Conservation (phyloP, 768 basidiomycete species). For the Psilocybe cyanescens region DNA sequence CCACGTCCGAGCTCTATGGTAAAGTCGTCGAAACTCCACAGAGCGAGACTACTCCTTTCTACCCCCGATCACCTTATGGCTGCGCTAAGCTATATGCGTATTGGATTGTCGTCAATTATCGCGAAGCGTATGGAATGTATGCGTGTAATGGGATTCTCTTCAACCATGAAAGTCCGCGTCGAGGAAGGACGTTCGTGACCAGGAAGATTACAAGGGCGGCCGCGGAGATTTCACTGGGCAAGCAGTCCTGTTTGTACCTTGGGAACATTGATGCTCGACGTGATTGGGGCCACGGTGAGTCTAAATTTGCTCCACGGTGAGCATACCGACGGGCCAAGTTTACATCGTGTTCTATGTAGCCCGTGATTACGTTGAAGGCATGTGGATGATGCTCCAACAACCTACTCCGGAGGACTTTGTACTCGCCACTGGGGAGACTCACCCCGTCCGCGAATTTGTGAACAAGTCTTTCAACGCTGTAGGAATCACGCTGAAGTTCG, state of each 20-base stretch:
- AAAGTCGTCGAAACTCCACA: constrained; percentile 97
- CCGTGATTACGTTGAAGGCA: constrained; percentile 93
- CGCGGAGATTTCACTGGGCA: constrained; percentile 89
- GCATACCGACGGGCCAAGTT: not conserved
- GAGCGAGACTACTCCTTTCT: constrained; percentile 95
- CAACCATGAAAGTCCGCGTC: constrained; percentile 96
- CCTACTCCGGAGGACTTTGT: constrained; percentile 85
- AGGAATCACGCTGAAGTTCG: constrained; percentile 68
- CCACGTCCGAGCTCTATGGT: constrained; percentile 96
- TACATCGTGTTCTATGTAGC: constrained; percentile 42
- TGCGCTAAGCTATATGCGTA: constrained; percentile 93
- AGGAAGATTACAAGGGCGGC: constrained; percentile 92
- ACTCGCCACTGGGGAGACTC: constrained; percentile 95
- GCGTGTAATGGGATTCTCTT: constrained; percentile 97
- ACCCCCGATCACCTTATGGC: constrained; percentile 97
- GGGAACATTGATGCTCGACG: constrained; percentile 95
- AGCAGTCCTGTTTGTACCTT: constrained; percentile 89
- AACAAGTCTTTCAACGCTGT: constrained; percentile 81
- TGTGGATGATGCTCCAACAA: constrained; percentile 98
- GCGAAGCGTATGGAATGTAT: constrained; percentile 96
- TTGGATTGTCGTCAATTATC: constrained; percentile 91
- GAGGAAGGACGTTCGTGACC: constrained; percentile 95
- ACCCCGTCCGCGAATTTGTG: constrained; percentile 92
- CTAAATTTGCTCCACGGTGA: constrained; percentile 1
- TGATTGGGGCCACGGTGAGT: constrained; percentile 95